phyloP scores from a whole-genome alignment of 2,329 filamentous ascomycete species.

The Diaporthe helianthi region DNA sequence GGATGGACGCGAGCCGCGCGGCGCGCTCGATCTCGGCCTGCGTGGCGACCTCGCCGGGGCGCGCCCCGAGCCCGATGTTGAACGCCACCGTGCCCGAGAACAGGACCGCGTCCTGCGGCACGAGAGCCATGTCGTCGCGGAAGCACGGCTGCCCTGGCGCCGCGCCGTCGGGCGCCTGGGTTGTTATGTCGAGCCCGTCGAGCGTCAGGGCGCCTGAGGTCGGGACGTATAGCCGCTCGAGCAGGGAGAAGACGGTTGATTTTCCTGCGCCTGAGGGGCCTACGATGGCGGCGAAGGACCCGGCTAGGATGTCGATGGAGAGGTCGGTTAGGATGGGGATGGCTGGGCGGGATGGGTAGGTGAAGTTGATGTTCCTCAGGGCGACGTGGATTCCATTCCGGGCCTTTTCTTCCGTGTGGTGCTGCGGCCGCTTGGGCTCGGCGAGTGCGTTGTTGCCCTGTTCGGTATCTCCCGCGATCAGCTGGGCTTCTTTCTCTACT shows the following conservation, averaged over 20 bases:
- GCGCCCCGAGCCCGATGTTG: too few species aligned
- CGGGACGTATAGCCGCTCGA: conserved; percentile 58
- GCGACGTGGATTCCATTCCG: conserved; percentile 53
- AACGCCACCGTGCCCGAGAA: too few species aligned
- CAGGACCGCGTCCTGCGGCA: conserved; percentile 60
- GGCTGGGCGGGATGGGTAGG: conserved; percentile 51
- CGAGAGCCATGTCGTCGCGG: conserved; percentile 60
- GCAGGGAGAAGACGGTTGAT: conserved; percentile 66
- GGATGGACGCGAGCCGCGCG: too few species aligned
- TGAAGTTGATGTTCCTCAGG: conserved; percentile 67
- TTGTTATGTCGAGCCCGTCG: conserved; percentile 54
- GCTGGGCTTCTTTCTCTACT: neutral
- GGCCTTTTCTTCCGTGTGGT: neutral
- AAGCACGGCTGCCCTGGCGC: too few species aligned
- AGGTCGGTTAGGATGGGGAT: conserved; percentile 64
- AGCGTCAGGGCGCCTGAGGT: conserved; percentile 50
- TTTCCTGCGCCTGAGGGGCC: conserved; percentile 73
- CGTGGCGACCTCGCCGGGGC: too few species aligned
- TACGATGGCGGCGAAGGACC: conserved; percentile 69
- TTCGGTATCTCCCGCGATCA: neutral
- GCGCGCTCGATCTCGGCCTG: too few species aligned
- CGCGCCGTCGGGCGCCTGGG: conserved; percentile 48
- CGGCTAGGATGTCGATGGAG: conserved; percentile 62
- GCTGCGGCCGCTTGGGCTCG: neutral
- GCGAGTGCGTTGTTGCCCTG: neutral